These are phyloP conservation scores for Babesia bovis DNA, from an alignment of 169 alveolate genomes.

Conservation along the genomic window DNA sequence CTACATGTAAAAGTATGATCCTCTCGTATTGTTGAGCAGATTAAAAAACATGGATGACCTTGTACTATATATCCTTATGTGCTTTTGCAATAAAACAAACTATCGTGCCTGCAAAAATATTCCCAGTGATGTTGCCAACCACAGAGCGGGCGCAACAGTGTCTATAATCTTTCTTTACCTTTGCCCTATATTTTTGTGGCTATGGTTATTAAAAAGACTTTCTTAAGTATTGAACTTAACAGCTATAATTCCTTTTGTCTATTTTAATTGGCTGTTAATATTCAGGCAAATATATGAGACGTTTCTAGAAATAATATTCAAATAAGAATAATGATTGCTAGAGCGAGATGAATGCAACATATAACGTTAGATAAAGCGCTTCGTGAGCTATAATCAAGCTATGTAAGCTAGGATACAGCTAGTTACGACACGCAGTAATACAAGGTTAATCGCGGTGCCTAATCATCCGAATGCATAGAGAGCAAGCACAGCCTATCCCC, in stretches of 20 bases:
- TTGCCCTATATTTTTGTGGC: not conserved
- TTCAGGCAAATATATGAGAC: constrained; percentile 24
- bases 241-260: constrained; percentile 10
- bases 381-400: constrained; percentile 36
- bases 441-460: not conserved
- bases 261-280: constrained; percentile 5
- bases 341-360: not conserved
- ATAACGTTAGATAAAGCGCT: not conserved
- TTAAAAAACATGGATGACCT: constrained; percentile 3
- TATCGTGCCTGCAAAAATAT: not conserved
- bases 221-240: not conserved
- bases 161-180: not conserved
- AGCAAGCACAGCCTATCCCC: constrained; percentile 9
- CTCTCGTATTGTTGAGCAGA: not conserved
- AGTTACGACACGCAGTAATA: not conserved
- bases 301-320: not conserved
- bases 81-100: not conserved
- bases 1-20: constrained; percentile 19
- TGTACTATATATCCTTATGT: not conserved
- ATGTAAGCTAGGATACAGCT: constrained; percentile 6
- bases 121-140: not conserved
- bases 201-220: not conserved
- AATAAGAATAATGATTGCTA: not conserved
- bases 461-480: constrained; percentile 9
- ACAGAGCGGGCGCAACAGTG: not conserved